Percentiles rank a stretch among this genome's conserved stretches.
Evolutionary conservation across 768 basidiomycete genomes (phyloP).

Genomic region (Kwoniella sp.): DNA sequence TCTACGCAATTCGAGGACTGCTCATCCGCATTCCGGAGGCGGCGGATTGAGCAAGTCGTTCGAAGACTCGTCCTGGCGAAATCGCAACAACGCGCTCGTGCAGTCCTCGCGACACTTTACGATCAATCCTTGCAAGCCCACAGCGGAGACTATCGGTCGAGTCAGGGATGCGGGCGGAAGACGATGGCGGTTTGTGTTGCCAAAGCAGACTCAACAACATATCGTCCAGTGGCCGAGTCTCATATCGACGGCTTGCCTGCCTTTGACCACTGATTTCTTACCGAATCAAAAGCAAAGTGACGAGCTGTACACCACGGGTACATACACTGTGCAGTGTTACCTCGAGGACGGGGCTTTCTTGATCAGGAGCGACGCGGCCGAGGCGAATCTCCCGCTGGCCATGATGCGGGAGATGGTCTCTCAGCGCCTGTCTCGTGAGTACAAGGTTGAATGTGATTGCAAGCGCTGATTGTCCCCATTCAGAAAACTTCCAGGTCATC

Average conservation of each 20-base stretch:
- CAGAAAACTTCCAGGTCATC: conserved; percentile 90
- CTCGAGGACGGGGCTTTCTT: conserved; percentile 82
- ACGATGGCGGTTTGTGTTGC: conserved; percentile 74
- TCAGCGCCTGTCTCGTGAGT: conserved; percentile 61
- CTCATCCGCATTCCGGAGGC: background rate
- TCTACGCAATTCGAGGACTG: conserved; percentile 47
- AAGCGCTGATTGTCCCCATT: background rate
- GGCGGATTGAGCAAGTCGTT: conserved; percentile 12
- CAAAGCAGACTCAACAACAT: conserved; percentile 66
- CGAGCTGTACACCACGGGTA: conserved; percentile 74
- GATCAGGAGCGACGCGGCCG: conserved; percentile 58
- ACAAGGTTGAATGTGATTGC: background rate
- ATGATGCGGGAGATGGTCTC: conserved; percentile 85
- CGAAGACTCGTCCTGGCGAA: conserved; percentile 24
- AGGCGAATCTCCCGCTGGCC: conserved; percentile 44
- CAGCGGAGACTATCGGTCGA: conserved; percentile 37
- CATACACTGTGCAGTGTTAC: conserved; percentile 82
- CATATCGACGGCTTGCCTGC: conserved; percentile 77
- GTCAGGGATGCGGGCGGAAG: conserved; percentile 54
- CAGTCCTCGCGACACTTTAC: conserved; percentile 51
- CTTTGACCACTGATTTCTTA: conserved; percentile 83
- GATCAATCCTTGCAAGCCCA: conserved; percentile 48
- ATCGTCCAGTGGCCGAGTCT: conserved; percentile 83
- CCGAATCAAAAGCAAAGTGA: conserved; percentile 66
- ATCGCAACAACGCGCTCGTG: conserved; percentile 48